Evolutionary conservation across 2,329 filamentous ascomycete species (phyloP).

Genomic region (Parastagonospora nodorum): DNA sequence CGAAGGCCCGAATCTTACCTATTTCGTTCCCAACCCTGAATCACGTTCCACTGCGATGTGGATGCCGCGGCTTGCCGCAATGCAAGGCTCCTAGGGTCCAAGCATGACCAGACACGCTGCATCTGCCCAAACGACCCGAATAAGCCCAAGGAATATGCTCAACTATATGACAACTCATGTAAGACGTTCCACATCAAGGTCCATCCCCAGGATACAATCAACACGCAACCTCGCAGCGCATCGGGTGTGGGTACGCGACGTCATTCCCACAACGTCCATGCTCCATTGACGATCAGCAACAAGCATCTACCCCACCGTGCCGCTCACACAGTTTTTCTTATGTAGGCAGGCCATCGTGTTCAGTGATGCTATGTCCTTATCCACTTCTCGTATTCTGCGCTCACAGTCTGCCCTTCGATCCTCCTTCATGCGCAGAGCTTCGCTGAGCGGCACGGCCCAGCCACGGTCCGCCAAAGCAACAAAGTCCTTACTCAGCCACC

Average conservation of each 20-base stretch:
- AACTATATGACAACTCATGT: too few species aligned
- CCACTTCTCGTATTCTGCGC: slow-evolving; percentile 16
- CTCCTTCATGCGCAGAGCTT: slow-evolving; percentile 20
- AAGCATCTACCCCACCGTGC: slow-evolving; percentile 14
- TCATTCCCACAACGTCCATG: too few species aligned
- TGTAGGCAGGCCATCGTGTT: slow-evolving; percentile 10
- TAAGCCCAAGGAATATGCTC: too few species aligned
- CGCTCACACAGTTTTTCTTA: slow-evolving; percentile 24
- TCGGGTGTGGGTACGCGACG: too few species aligned
- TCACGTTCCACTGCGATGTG: neutral
- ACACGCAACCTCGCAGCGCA: too few species aligned
- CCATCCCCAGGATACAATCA: too few species aligned
- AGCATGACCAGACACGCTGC: slow-evolving; percentile 3
- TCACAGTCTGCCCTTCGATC: slow-evolving; percentile 11
- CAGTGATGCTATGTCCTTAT: slow-evolving; percentile 21
- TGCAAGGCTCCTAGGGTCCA: neutral
- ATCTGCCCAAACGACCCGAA: neutral
- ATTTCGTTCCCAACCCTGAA: neutral
- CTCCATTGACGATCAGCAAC: neutral
- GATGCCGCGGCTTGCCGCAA: neutral
- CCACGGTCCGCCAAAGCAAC: slow-evolving; percentile 36
- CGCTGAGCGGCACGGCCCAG: slow-evolving; percentile 37
- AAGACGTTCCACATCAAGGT: too few species aligned
- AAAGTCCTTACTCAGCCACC: slow-evolving; percentile 54
- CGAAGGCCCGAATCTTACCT: neutral